Conservation (phyloP, 345 rosid species). For the Populus pruinosa region DNA sequence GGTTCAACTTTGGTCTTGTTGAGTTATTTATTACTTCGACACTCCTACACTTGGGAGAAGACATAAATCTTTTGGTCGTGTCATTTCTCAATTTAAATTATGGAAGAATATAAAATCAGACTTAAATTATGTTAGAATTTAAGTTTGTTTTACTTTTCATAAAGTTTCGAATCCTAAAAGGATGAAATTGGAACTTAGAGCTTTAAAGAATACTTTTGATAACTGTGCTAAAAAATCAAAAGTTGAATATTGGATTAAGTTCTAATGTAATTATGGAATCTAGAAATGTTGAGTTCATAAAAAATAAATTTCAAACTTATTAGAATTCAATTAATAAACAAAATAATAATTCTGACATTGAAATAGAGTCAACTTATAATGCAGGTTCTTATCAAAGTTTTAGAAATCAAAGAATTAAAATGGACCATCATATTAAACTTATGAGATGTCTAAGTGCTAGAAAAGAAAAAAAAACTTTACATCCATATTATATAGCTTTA, state of each 20-base stretch:
- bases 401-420: not conserved
- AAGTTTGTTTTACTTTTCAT: not conserved
- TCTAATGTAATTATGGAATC: not conserved
- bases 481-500: not conserved
- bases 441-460: not conserved
- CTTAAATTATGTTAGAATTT: not conserved
- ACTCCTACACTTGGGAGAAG: too few species aligned
- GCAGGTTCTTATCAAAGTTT: not conserved
- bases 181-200: not conserved
- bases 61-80: too few species aligned
- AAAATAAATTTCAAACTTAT: not conserved
- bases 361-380: too few species aligned
- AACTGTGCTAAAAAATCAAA: not conserved
- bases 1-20: too few species aligned
- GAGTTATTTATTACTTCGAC: too few species aligned
- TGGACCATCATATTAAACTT: not conserved
- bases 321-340: too few species aligned
- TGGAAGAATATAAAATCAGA: not conserved
- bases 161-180: not conserved
- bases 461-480: not conserved
- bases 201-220: not conserved
- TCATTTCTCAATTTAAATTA: too few species aligned
- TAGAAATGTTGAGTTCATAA: not conserved
- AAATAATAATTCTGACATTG: not conserved
- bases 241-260: not conserved